These are phyloP conservation scores for Nicotiana attenuata DNA, from an alignment of 257 asterid genomes.

Conservation along the genomic window DNA sequence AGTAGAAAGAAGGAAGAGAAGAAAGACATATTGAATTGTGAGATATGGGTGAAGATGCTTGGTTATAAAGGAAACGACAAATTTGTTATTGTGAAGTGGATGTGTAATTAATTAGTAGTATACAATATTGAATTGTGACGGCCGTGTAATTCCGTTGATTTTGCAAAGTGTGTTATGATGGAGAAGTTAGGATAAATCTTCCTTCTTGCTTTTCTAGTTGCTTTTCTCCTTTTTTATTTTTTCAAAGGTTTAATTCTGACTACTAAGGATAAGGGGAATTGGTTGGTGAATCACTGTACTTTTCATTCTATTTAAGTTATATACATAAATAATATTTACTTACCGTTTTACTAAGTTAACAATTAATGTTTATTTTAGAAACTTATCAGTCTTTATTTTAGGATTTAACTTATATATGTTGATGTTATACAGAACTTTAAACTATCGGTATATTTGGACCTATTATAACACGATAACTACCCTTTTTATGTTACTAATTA, in stretches of 20 bases:
- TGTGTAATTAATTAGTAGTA: background rate
- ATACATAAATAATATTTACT: background rate
- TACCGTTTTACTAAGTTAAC: no score
- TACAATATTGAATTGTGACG: background rate
- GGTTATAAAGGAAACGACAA: slow-evolving; percentile 24
- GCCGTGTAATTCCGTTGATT: background rate
- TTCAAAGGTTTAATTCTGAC: background rate
- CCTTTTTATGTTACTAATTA: no score
- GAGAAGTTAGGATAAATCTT: background rate
- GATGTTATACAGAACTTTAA: no score
- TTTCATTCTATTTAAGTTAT: no score
- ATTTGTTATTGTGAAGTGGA: background rate
- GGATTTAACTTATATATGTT: no score
- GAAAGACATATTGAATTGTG: slow-evolving; percentile 24
- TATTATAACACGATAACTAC: no score
- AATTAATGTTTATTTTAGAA: no score
- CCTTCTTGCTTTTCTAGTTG: background rate
- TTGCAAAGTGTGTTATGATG: background rate
- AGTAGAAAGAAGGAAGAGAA: slow-evolving; percentile 21
- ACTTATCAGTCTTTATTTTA: background rate
- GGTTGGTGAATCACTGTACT: background rate
- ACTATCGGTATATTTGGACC: no score
- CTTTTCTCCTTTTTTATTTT: background rate
- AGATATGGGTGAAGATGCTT: slow-evolving; percentile 13
- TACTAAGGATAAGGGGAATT: background rate